Percentiles rank a stretch among this genome's conserved stretches.
Evolutionary conservation across 306 rosid genomes (phyloP).

Genomic region (Prinsepia uniflora): DNA sequence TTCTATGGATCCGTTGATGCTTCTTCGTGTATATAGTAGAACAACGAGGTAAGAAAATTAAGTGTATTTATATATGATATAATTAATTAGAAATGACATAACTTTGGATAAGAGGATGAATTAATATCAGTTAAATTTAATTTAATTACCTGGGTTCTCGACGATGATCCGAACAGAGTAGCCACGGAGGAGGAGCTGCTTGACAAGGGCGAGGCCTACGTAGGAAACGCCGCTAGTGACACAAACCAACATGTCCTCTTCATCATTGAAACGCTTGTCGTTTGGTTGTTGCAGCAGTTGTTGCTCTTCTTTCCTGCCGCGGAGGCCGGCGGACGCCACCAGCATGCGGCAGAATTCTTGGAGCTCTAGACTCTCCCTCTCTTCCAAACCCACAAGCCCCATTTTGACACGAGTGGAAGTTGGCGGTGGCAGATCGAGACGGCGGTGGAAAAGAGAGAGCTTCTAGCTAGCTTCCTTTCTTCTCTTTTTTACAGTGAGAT

Average conservation of each 20-base stretch:
- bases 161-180: conserved; percentile 69
- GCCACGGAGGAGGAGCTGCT: conserved; percentile 59
- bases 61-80: too few species aligned
- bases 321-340: conserved; percentile 39
- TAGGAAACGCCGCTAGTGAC: conserved; percentile 85
- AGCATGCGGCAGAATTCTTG: conserved; percentile 46
- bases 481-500: too few species aligned
- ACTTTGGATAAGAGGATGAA: too few species aligned
- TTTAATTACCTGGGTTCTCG: conserved; percentile 45
- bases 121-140: not conserved
- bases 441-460: not conserved
- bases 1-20: too few species aligned
- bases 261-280: conserved; percentile 18
- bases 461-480: not conserved
- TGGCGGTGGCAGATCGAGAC: not conserved
- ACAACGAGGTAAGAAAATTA: too few species aligned
- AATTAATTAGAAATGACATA: too few species aligned
- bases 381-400: conserved; percentile 57
- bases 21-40: too few species aligned
- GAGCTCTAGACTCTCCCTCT: conserved; percentile 34
- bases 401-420: conserved; percentile 17
- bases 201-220: conserved; percentile 67
- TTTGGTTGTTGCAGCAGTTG: conserved; percentile 32
- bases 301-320: conserved; percentile 43
- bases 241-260: conserved; percentile 44